A percentile compares a stretch with the other conserved stretches of the same genome.
Conservation (phyloP, 805 yeast species). For the Candida berthetii region DNA sequence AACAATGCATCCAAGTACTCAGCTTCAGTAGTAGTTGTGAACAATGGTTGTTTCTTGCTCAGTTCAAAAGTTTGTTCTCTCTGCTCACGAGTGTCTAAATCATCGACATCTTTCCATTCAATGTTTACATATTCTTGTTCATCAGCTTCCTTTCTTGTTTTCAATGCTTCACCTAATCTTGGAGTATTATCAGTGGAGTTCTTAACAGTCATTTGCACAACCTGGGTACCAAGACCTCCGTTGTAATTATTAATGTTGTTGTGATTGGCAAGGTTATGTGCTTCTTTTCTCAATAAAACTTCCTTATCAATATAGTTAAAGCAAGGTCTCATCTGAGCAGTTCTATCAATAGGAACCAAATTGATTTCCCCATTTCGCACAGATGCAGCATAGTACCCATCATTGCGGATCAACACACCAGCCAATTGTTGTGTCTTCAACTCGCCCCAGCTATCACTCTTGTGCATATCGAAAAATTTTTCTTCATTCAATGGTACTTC, state of each 20-base stretch:
- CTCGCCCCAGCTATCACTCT: slow-evolving; percentile 59
- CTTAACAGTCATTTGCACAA: slow-evolving; percentile 75
- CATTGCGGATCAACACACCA: slow-evolving; percentile 58
- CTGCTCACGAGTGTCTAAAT: slow-evolving; percentile 21
- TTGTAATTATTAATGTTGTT: slow-evolving; percentile 15
- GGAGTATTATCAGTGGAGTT: slow-evolving; percentile 50
- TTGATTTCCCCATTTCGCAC: slow-evolving; percentile 46
- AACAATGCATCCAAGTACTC: slow-evolving; percentile 27
- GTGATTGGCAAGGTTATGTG: slow-evolving; percentile 33
- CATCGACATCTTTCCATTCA: slow-evolving; percentile 38
- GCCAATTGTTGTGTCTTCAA: slow-evolving; percentile 55
- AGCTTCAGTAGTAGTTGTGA: slow-evolving; percentile 18
- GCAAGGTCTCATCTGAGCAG: slow-evolving; percentile 76
- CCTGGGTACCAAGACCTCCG: slow-evolving; percentile 36
- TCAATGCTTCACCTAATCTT: slow-evolving; percentile 63
- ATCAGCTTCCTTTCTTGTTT: slow-evolving; percentile 55
- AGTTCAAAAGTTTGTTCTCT: slow-evolving; percentile 20
- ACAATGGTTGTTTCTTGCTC: slow-evolving; percentile 16
- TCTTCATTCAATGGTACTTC: slow-evolving; percentile 69
- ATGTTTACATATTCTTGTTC: slow-evolving; percentile 46
- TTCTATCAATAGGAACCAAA: slow-evolving; percentile 56
- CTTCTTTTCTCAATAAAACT: slow-evolving; percentile 36
- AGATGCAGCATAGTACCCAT: slow-evolving; percentile 45
- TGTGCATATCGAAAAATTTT: slow-evolving; percentile 59
- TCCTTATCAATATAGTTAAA: slow-evolving; percentile 73